Evolutionary conservation across 2,329 filamentous ascomycete genomes (phyloP), one percentile per base, ranked within the genome.

Genomic region (Diaporthe destruens): DNA sequence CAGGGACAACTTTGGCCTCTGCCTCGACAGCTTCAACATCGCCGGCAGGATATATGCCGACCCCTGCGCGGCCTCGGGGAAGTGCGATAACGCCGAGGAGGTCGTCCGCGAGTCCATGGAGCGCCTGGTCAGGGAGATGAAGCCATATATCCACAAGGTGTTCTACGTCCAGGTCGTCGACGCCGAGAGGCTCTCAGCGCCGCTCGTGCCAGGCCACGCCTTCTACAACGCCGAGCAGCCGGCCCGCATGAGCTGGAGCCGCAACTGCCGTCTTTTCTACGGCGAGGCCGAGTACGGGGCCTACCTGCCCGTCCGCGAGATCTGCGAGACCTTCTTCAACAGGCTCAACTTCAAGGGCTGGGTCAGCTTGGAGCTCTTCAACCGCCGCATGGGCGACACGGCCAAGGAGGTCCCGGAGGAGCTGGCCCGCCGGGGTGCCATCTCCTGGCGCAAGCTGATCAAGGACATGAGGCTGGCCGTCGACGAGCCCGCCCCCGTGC

Each of bases 121-220:
- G 42, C 83, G 86, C 6, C 82, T 94, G 7, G 80, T 90, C 0
- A 76, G 83, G 1, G 83, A 82, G 0, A 82, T 94, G 8, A 56
- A 20, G 20, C 54, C 71, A 16, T 88, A 94, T 74, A 84, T 88
- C 2, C 80, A 82, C 54, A 94, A 92, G 79, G 85, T 96, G 0
- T 94, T 94, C 77, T 94, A 93, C 77, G 85, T 96, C 1, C 94
- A 96, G 78, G 86, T 95, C 9, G 93, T 93, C 6, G 93, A 96
- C 77, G 93, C 90, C 1, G 92, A 94, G 79, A 84, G 87, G 5
- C 84, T 95, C 4, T 77, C 80, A 0, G 77, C 82, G 14, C 92
- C 93, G 0, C 80, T 95, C 11, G 76, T 86, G 2, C 78, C 85
- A 25, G 86, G 84, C 1, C 91, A 94, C 78, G 79, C 83, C 7